Base-by-base conservation (phyloP, 768 basidiomycete species). In the Lentinula sp. region DNA sequence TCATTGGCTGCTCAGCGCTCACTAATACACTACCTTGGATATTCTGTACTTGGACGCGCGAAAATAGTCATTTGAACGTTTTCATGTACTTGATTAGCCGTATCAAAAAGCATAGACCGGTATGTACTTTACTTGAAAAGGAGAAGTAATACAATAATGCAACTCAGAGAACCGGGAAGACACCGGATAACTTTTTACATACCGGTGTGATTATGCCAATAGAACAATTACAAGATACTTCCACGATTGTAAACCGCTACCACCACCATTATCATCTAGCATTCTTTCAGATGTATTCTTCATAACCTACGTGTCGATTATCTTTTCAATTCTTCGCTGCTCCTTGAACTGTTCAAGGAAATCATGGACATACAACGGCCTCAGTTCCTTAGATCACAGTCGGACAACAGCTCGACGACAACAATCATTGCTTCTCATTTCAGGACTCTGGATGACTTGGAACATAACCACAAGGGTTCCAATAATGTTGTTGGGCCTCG, bases 341-440 rank as follows among this genome's bases (percentile, higher is more conserved):
- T 54, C 18, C 35, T 16, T 8, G 13, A 32, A 15, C 16, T 1
- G n/a, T 37, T 52, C 32, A 52, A 21, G 37, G 34, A 18, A 21
- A 54, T 39, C 32, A 54, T 54, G 53, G 53, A 54, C 35, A 39
- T 37, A 23, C 23, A 18, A 18, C 40, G 56, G 13, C 56, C 56
- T 21, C 56, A 5, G 31, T 57, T 45, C 16, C 56, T 57, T 23
- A 57, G 56, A 57, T 57, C 56, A 31, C 56, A 57, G 56, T 57
- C 56, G 32, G 56, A 57, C 32, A 54, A 54, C 15, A 54, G 53
- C 35, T 54, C 53, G 11, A 37, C 53, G 37, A 39, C 53, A 39
- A 54, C 53, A 10, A 54, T 54, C 5, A 54, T 57, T 45, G 2
- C 56, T 32, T 40, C 56, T 45, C 53, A 11, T 34, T 11, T 54